Evolutionary conservation across 495 filamentous ascomycete genomes (phyloP).

Genomic region (Cladorrhinum samala): DNA sequence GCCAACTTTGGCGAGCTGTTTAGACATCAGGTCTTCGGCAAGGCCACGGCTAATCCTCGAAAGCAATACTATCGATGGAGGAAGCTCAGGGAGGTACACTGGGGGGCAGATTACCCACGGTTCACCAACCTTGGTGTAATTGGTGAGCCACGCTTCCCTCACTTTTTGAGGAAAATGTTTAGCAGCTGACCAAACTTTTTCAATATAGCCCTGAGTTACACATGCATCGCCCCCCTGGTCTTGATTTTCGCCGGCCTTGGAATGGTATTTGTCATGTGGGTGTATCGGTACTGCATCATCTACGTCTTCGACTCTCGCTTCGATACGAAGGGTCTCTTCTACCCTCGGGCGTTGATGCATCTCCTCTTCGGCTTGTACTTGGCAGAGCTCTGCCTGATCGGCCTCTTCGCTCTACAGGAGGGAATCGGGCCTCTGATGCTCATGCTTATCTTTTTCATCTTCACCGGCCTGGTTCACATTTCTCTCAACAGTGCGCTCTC

Average conservation of each 20-base stretch:
- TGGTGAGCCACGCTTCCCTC: slow-evolving; percentile 32
- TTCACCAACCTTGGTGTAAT: slow-evolving; percentile 78
- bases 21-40: slow-evolving; percentile 60
- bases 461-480: slow-evolving; percentile 70
- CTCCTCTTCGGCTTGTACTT: slow-evolving; percentile 79
- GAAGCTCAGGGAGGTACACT: slow-evolving; percentile 56
- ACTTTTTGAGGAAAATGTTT: no score
- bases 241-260: slow-evolving; percentile 75
- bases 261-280: slow-evolving; percentile 71
- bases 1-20: slow-evolving; percentile 48
- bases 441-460: slow-evolving; percentile 65
- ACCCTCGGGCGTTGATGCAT: slow-evolving; percentile 74
- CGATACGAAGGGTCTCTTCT: slow-evolving; percentile 79
- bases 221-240: slow-evolving; percentile 84
- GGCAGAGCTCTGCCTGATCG: slow-evolving; percentile 70
- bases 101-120: slow-evolving; percentile 61
- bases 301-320: slow-evolving; percentile 71
- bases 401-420: slow-evolving; percentile 65
- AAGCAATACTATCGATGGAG: slow-evolving; percentile 67
- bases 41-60: slow-evolving; percentile 63
- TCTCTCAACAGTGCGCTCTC: slow-evolving; percentile 69
- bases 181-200: no score
- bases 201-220: slow-evolving; percentile 64
- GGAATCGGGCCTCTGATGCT: slow-evolving; percentile 68
- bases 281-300: slow-evolving; percentile 81